phyloP scores from a whole-genome alignment of 148 eudicot genomes.

The Pharnaceum exiguum region DNA sequence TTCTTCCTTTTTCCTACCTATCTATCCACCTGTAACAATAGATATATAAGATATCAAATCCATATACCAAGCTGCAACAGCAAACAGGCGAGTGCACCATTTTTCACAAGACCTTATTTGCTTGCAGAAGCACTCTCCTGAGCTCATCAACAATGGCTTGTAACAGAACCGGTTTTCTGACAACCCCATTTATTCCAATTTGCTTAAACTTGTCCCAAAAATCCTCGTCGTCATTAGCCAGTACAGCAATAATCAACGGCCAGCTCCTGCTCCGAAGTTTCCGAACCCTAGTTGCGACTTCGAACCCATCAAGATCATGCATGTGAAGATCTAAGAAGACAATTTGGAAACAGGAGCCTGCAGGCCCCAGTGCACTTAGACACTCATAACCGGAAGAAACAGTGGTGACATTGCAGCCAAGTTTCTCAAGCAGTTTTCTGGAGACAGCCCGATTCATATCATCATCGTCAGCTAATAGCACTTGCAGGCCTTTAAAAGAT shows the following conservation, averaged over 20 bases:
- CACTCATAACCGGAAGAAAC: slow-evolving; percentile 78
- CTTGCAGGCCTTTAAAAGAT: slow-evolving; percentile 54
- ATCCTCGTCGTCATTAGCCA: slow-evolving; percentile 40
- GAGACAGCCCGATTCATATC: slow-evolving; percentile 72
- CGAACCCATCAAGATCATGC: slow-evolving; percentile 62
- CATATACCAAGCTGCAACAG: neutral
- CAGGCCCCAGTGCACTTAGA: slow-evolving; percentile 40
- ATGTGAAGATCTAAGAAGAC: slow-evolving; percentile 66
- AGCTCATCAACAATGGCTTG: slow-evolving; percentile 65
- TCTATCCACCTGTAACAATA: slow-evolving; percentile 7
- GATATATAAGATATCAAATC: slow-evolving; percentile 1
- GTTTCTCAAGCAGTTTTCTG: slow-evolving; percentile 52
- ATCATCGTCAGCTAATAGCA: slow-evolving; percentile 72
- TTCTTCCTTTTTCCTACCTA: slow-evolving; percentile 12
- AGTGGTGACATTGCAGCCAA: slow-evolving; percentile 57
- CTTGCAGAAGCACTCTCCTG: slow-evolving; percentile 38
- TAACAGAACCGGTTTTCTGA: slow-evolving; percentile 62
- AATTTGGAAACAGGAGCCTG: slow-evolving; percentile 37
- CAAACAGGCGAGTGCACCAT: neutral
- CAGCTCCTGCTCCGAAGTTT: slow-evolving; percentile 59
- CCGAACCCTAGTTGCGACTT: slow-evolving; percentile 48
- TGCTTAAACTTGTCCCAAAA: slow-evolving; percentile 39
- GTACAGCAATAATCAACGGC: slow-evolving; percentile 72
- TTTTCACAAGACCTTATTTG: slow-evolving; percentile 17
- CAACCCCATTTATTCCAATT: slow-evolving; percentile 59